Base-by-base conservation (phyloP, 1,284 basidiomycete species). In the Rhodotorula mucilaginosa region DNA sequence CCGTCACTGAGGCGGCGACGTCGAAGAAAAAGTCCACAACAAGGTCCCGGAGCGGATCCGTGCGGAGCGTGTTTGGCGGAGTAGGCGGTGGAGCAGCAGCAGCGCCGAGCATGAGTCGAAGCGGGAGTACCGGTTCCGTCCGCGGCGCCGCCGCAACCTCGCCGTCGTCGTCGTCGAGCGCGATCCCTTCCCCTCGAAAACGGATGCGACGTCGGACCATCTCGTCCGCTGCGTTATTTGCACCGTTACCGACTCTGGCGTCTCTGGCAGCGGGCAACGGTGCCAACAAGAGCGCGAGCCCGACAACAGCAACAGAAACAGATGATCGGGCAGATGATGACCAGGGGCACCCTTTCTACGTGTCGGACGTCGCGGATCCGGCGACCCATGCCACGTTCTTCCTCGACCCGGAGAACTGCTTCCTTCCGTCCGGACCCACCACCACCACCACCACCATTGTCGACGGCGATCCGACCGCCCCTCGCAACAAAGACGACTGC, bases 331-430 rank as follows among this genome's bases (percentile, higher is more conserved):
- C 19, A 51, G 49, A 21, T 18, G 48, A 49, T 21, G 48, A 7
- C 39, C n/a, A 12, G 26, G 21, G 44, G 16, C 19, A 82, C 2
- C 88, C 88, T 1, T 85, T 88, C 78, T 92, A 88, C 79, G 84
- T 90, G 34, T 92, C 91, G 3, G 82, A 85, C 0, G 83, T 89
- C 62, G 89, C 90, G 76, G 83, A 83, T 56, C 87, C 89, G 10
- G 90, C 90, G 1, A 91, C 88, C 7, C 91, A 91, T 78, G 91
- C 91, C 0, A 80, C 81, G n/a, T 92, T 91, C 76, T 46, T 65
- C 2, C 57, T 79, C 44, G 75, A 78, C 23, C 67, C 61, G 13
- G 57, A 58, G 5, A 67, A 65, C 5, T 73, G 76, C 19, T 59
- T 79, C 63, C 15, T 70, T 58, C 62, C 71, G 47, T 13, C 65